Base-by-base conservation (phyloP, 2,329 filamentous ascomycete genomes). In the Ophiostoma perfectum region DNA sequence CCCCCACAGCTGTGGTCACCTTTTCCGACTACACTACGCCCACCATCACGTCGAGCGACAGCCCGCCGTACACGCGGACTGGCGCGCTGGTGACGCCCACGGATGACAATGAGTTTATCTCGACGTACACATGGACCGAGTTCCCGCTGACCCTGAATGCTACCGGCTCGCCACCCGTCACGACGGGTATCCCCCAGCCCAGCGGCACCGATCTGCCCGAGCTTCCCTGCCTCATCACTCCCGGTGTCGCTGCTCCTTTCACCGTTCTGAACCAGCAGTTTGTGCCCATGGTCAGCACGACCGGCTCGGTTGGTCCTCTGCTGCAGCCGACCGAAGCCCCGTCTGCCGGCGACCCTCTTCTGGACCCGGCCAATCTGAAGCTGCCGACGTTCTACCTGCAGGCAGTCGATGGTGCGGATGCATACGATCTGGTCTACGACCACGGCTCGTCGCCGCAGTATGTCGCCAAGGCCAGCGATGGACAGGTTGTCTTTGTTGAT, bases 251-350 rank as follows among this genome's bases (percentile, higher is more conserved):
- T 4, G 60, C 66, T 4, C 66, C 66, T 14, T 67, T 67, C n/a
- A 67, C 66, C 2, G 38, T 67, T 6, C 36, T 67, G 60, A 64
- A 67, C 66, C 66, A 67, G 60, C 66, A 67, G 62, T 67, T 67
- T 12, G 66, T 67, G 66, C 66, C 66, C 60, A 67, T 67, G 66
- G 66, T 67, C 60, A 67, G 66, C 66, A 55, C 42, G 5, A 67
- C 66, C 5, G 36, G 39, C 18, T 67, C 66, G 38, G 47, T 67
- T 38, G 66, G 66, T 41, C 66, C 66, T 41, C 60, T 67, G 36
- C 60, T 67, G 44, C 66, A 67, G 62, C 66, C 66, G 3, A 67
- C 66, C 16, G 66, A 64, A 39, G 66, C 66, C 55, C 66, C 66
- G 9, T 27, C 62, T 52, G 36, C 66, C 36, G 66, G 58, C 60